A percentile compares a stretch with the other conserved stretches of the same genome.
Evolutionary conservation across 371 early-diverging fungal species (phyloP).

Genomic region (Rhizopus delemar): DNA sequence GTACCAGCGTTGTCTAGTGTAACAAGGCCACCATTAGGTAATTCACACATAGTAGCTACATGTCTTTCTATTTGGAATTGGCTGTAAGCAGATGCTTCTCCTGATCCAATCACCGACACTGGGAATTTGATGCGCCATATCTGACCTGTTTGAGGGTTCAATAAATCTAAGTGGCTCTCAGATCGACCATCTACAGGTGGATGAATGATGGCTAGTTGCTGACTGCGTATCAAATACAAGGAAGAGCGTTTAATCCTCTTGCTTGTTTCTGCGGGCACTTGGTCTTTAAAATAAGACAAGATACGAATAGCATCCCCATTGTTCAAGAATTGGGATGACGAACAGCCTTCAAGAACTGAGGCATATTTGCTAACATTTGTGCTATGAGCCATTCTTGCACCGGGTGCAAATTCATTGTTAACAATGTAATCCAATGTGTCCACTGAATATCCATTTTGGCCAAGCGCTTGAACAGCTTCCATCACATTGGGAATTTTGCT

Average conservation of each 20-base stretch:
- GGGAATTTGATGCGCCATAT: slow-evolving; percentile 68
- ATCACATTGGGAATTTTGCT: slow-evolving; percentile 22
- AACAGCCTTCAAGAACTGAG: slow-evolving; percentile 35
- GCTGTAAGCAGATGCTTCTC: slow-evolving; percentile 46
- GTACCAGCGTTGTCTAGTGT: slow-evolving; percentile 69
- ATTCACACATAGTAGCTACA: slow-evolving; percentile 64
- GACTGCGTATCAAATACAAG: slow-evolving; percentile 48
- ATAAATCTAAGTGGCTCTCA: slow-evolving; percentile 64
- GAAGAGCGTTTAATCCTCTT: slow-evolving; percentile 51
- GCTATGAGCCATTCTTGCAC: slow-evolving; percentile 27
- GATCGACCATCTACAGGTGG: slow-evolving; percentile 60
- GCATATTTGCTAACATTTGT: slow-evolving; percentile 24
- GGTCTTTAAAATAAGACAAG: slow-evolving; percentile 27
- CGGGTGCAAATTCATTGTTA: slow-evolving; percentile 26
- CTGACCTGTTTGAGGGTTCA: slow-evolving; percentile 55
- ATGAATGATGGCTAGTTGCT: slow-evolving; percentile 62
- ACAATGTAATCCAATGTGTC: slow-evolving; percentile 30
- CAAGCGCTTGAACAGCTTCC: slow-evolving; percentile 38
- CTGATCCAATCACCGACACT: slow-evolving; percentile 52
- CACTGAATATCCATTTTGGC: slow-evolving; percentile 43
- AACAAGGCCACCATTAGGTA: slow-evolving; percentile 64
- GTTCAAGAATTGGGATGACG: slow-evolving; percentile 29
- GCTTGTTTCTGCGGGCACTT: background rate
- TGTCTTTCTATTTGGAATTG: slow-evolving; percentile 55
- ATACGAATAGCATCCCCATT: slow-evolving; percentile 19